Base-by-base conservation (phyloP, 148 eudicot species). In the Persicaria maculosa region DNA sequence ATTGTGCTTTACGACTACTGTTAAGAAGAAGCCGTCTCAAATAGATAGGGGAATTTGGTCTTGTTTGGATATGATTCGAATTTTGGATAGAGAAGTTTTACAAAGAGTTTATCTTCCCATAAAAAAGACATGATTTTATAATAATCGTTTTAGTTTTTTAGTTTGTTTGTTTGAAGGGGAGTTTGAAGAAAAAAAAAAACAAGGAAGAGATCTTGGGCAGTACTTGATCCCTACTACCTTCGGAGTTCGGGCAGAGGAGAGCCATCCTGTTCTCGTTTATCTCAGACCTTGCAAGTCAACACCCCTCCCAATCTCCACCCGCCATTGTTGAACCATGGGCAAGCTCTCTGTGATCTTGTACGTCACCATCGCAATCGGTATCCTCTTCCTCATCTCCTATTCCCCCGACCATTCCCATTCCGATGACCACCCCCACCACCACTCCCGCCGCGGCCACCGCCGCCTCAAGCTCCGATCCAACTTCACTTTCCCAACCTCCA, bases 391-490 rank as follows among this genome's bases (percentile, higher is more conserved):
- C 74, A 81, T 91, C 81, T 95, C 98, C 16, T 81, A 77, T 68
- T 81, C 89, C 31, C 85, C 90, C 50, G 74, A 76, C 48, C 68
- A 68, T 69, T 36, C 80, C 9, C 74, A 50, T 57, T 31, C 52
- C 4, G 40, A 31, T 22, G 50, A 31, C 74, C 74, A 68, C 75
- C 70, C 48, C 78, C 84, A 44, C 22, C 82, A 44, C 44, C 82
- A 55, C 45, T 47, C 52, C 55, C 81, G 77, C 14, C 85, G 76
- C 75, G 71, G 82, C 71, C 85, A 84, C 82, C 97, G 93, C 74
- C 91, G 95, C 62, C 84, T 92, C 19, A 88, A 80, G 61, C 85
- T 92, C 78, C 85, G 89, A 14, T 85, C 95, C 8, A 88, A 83
- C 81, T 92, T 89, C 85, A 83, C 83, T 8, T 73, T 80, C 72